phyloP scores from a whole-genome alignment of 2,329 filamentous ascomycete species.

The Sclerotinia nivalis region DNA sequence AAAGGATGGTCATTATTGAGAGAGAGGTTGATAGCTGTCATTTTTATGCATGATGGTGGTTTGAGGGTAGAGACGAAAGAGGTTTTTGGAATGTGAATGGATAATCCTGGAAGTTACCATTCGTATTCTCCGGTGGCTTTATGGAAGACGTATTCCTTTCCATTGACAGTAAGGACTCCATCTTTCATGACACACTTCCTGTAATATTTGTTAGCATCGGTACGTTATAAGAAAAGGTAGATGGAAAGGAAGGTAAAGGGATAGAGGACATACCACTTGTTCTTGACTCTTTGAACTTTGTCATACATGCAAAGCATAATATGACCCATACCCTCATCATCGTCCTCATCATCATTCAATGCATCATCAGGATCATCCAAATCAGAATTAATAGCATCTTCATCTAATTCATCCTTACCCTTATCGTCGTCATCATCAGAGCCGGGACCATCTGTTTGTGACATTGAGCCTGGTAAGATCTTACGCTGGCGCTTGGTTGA shows the following conservation, averaged over 20 bases:
- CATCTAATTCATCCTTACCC: conserved; percentile 63
- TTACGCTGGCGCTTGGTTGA: conserved; percentile 43
- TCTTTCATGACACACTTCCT: conserved; percentile 99
- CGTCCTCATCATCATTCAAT: conserved; percentile 78
- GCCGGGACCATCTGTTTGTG: conserved; percentile 58
- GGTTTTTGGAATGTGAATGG: background rate
- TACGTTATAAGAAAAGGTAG: conserved; percentile 6
- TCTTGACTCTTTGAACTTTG: conserved; percentile 98
- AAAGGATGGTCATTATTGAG: background rate
- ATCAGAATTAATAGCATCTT: conserved; percentile 98
- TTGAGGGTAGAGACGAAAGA: background rate
- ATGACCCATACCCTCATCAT: conserved; percentile 79
- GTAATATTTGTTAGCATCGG: conserved; percentile 35
- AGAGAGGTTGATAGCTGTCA: background rate
- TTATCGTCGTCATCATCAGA: conserved; percentile 62
- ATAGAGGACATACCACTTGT: conserved; percentile 70
- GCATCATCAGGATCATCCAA: conserved; percentile 93
- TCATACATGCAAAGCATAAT: conserved; percentile 99
- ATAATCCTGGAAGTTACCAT: conserved; percentile 61
- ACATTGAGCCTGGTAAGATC: conserved; percentile 33
- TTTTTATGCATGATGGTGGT: background rate
- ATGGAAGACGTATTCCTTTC: conserved; percentile 96
- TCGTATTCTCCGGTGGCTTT: conserved; percentile 97
- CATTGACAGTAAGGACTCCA: conserved; percentile 87
- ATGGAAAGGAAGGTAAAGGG: background rate